Evolutionary conservation across 176 grass and related monocot genomes (phyloP), one percentile per base, ranked within the genome.

Genomic region (Pharus latifolius): DNA sequence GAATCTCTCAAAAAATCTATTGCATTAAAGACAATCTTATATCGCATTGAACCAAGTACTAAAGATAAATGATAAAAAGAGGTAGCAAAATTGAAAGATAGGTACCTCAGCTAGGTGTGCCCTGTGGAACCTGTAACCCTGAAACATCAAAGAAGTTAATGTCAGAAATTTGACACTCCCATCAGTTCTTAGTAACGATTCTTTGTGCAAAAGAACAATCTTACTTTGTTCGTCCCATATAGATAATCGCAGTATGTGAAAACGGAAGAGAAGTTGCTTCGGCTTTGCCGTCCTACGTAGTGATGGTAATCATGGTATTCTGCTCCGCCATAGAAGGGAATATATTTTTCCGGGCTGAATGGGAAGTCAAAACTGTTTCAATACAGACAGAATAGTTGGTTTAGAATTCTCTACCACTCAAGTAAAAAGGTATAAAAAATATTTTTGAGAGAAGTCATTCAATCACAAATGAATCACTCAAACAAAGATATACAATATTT

Each of bases 271-370:
- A 75, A 85, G 53, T 85, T 85, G 32, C 83, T 85, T 53, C 69
- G 76, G 51, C 76, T 85, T 23, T 75, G 76, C 15, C 76, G 67
- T 34, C 83, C 83, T 9, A 80, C 69, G 55, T 80, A 80, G 58
- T 85, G 83, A 49, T 85, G 83, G 67, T 85, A 85, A 74, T 85
- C 83, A 69, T 85, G 83, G 38, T 85, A 85, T 26, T 85, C 76
- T 2, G 83, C 61, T 31, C 83, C 83, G 33, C 83, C 83, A 33
- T 80, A 80, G 55, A 85, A 80, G 16, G 83, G 83, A 32, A 85
- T 75, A 43, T 60, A 85, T 25, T 85, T 85, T 49, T 68, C 63
- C 2, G 76, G 83, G 31, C 6, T 80, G 9, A 69, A 54, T 55
- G 83, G 83, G 41, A 85, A 85, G 38, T 85, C 83, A 56, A 65